Evolutionary conservation across 2,329 filamentous ascomycete species (phyloP).

Genomic region (Ophiostoma quercus): DNA sequence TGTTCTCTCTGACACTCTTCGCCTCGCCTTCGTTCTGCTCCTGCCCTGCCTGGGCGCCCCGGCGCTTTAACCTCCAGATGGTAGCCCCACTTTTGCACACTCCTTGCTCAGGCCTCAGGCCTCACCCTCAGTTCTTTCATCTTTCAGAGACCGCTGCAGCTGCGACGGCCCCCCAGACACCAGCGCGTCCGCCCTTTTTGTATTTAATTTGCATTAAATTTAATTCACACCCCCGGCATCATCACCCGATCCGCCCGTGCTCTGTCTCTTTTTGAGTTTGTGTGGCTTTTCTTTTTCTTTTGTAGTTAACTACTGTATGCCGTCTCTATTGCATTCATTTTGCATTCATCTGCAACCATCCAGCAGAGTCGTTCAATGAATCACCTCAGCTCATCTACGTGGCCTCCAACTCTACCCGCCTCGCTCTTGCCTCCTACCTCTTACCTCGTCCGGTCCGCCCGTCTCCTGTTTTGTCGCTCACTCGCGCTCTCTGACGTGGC

Average conservation of each 20-base stretch:
- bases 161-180: background rate
- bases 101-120: background rate
- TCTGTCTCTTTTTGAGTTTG: slow-evolving; percentile 3
- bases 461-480: slow-evolving; percentile 9
- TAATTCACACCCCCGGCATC: slow-evolving; percentile 28
- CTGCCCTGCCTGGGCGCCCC: too few relatives aligned
- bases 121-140: background rate
- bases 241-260: slow-evolving; percentile 30
- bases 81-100: background rate
- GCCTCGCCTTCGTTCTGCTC: too few relatives aligned
- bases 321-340: background rate
- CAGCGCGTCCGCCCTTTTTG: slow-evolving; percentile 23
- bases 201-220: slow-evolving; percentile 8
- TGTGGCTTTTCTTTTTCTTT: slow-evolving; percentile 8
- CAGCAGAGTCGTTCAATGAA: too few relatives aligned
- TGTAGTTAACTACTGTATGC: background rate
- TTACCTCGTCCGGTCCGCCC: background rate
- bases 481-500: slow-evolving; percentile 19
- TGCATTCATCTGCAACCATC: background rate
- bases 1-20: background rate
- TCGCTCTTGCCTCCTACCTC: slow-evolving; percentile 16
- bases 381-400: background rate
- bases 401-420: slow-evolving; percentile 19
- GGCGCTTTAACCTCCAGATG: too few relatives aligned
- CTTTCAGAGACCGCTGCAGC: background rate